Conservation (phyloP, 2,329 filamentous ascomycete species). For the Lasiodiplodia sp. region DNA sequence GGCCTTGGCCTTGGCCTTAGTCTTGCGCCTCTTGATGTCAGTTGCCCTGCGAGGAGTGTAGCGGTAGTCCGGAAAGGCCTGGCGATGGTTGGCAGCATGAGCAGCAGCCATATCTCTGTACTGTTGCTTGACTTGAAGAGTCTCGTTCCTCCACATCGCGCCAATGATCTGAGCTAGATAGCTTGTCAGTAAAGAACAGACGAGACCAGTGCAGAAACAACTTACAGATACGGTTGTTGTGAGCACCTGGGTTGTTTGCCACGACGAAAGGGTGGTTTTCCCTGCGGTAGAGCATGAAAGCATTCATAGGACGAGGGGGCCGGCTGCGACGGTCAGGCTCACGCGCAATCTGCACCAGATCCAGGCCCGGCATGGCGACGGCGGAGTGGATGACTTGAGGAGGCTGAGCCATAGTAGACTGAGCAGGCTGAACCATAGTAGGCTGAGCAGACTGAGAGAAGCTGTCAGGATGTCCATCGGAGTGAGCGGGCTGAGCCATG, state of each 20-base stretch:
- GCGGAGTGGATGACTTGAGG: background rate
- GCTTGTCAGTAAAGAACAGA: background rate
- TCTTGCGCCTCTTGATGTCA: background rate
- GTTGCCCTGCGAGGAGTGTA: constrained; percentile 4
- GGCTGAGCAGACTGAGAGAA: too few relatives aligned
- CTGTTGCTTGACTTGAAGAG: background rate
- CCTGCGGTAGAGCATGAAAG: constrained; percentile 19
- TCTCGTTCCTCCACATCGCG: constrained; percentile 3
- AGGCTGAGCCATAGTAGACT: background rate
- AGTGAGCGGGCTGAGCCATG: too few relatives aligned
- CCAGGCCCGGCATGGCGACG: background rate
- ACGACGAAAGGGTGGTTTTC: background rate
- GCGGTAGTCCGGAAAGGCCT: background rate
- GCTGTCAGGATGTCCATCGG: too few relatives aligned
- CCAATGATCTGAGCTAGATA: constrained; percentile 21
- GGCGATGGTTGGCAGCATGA: too few relatives aligned
- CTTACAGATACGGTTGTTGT: constrained; percentile 24
- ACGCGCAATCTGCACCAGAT: background rate
- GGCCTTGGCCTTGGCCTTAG: too few relatives aligned
- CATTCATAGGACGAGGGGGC: constrained; percentile 14
- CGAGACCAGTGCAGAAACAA: background rate
- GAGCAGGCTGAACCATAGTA: background rate
- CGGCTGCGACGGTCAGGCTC: too few relatives aligned
- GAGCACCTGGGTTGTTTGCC: background rate
- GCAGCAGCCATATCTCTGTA: too few relatives aligned